phyloP scores from a whole-genome alignment of 140 eudicot genomes.

The Senecio squalidus region DNA sequence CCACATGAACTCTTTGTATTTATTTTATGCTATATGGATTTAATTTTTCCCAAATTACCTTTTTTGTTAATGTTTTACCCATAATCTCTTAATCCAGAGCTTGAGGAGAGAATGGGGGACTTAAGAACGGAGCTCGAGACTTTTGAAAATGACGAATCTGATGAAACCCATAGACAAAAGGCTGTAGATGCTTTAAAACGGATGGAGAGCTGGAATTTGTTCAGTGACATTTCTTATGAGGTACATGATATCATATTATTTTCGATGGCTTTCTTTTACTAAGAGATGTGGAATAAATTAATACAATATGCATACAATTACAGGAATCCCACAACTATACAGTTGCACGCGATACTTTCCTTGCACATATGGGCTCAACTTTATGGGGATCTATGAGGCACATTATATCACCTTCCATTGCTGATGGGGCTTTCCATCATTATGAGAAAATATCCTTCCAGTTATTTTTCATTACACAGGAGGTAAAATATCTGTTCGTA shows the following conservation, averaged over 20 bases:
- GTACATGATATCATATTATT: slow-evolving; percentile 23
- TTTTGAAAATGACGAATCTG: slow-evolving; percentile 68
- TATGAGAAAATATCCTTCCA: slow-evolving; percentile 92
- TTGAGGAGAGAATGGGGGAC: slow-evolving; percentile 96
- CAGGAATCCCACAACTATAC: slow-evolving; percentile 84
- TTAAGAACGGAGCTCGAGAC: slow-evolving; percentile 77
- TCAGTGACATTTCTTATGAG: slow-evolving; percentile 61
- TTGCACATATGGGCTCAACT: slow-evolving; percentile 90
- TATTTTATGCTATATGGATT: background rate
- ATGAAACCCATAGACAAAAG: slow-evolving; percentile 67
- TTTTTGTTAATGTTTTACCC: background rate
- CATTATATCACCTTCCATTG: slow-evolving; percentile 87
- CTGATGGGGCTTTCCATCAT: slow-evolving; percentile 93
- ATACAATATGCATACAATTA: slow-evolving; percentile 8
- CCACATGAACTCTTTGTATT: background rate
- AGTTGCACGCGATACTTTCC: slow-evolving; percentile 97
- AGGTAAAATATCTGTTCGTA: slow-evolving; percentile 41
- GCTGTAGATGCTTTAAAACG: slow-evolving; percentile 88
- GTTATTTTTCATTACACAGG: slow-evolving; percentile 87
- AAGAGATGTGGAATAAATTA: background rate
- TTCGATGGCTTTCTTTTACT: background rate
- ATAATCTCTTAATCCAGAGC: slow-evolving; percentile 46
- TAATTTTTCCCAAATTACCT: background rate
- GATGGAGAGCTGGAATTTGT: slow-evolving; percentile 97
- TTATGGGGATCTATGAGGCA: slow-evolving; percentile 97